phyloP scores from a whole-genome alignment of 148 eudicot species.

The Nepenthes gracilis region DNA sequence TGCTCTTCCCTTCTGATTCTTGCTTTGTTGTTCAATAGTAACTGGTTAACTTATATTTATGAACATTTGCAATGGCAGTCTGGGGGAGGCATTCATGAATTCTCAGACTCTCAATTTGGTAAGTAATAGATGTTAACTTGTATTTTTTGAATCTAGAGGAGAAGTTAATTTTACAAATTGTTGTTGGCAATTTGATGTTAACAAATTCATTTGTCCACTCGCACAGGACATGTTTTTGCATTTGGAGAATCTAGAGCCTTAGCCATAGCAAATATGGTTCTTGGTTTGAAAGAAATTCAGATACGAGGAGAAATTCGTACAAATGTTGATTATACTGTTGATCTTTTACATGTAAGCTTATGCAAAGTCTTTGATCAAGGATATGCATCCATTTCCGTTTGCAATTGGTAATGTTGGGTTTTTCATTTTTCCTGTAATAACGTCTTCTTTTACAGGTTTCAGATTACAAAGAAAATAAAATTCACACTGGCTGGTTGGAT shows the following conservation, averaged over 20 bases:
- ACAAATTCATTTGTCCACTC: background rate
- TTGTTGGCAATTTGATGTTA: too few species aligned
- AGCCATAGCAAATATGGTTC: conserved; percentile 98
- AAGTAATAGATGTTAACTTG: conserved; percentile 15
- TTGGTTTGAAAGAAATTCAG: conserved; percentile 96
- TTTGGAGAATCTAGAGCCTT: conserved; percentile 95
- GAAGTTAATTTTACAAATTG: too few species aligned
- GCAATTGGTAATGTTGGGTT: background rate
- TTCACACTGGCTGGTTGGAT: conserved; percentile 99
- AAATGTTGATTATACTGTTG: conserved; percentile 95
- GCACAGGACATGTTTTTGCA: conserved; percentile 94
- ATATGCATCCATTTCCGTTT: background rate
- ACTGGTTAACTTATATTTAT: conserved; percentile 8
- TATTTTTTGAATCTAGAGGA: too few species aligned
- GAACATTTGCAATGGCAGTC: conserved; percentile 47
- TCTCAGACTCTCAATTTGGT: conserved; percentile 99
- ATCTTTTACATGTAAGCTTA: conserved; percentile 72
- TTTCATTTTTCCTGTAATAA: background rate
- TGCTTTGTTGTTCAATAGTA: background rate
- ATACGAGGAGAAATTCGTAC: conserved; percentile 98
- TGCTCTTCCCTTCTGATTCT: background rate
- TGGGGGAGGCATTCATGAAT: conserved; percentile 99
- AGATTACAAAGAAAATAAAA: conserved; percentile 86
- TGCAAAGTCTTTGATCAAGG: background rate
- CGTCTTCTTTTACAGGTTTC: conserved; percentile 43